These are phyloP conservation scores for Aspergillus sp. DNA, from an alignment of 2,329 filamentous ascomycete species.

Conservation along the genomic window DNA sequence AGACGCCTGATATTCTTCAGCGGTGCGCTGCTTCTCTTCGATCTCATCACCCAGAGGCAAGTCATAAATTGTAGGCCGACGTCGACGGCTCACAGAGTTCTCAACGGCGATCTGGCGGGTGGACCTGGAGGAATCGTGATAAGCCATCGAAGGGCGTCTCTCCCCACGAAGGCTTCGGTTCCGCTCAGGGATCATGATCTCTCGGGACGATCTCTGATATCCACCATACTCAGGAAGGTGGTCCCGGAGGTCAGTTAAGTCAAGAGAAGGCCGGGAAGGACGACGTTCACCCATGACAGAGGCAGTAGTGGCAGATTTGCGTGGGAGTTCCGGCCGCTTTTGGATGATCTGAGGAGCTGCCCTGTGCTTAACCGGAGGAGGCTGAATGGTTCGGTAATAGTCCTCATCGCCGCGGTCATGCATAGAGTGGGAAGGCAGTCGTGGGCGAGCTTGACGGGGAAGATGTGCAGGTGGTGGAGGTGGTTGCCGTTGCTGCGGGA, in stretches of 20 bases:
- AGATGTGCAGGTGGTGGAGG: conserved; percentile 23
- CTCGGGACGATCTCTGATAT: conserved; percentile 38
- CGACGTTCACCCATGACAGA: conserved; percentile 36
- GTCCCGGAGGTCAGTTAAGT: conserved; percentile 39
- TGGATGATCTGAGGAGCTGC: conserved; percentile 41
- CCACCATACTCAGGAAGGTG: conserved; percentile 36
- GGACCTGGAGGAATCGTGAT: conserved; percentile 38
- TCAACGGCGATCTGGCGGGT: conserved; percentile 38
- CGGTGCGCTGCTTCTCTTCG: conserved; percentile 44
- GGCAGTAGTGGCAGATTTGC: conserved; percentile 38
- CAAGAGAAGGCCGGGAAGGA: conserved; percentile 34
- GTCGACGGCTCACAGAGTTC: conserved; percentile 34
- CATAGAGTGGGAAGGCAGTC: conserved; percentile 33
- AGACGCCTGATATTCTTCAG: conserved; percentile 47
- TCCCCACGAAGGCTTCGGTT: conserved; percentile 37
- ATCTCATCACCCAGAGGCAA: conserved; percentile 32
- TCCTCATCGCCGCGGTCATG: conserved; percentile 47
- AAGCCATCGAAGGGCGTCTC: conserved; percentile 34
- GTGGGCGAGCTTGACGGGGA: conserved; percentile 36
- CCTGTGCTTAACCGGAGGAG: conserved; percentile 40
- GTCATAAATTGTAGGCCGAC: conserved; percentile 38
- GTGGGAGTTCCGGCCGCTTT: conserved; percentile 36
- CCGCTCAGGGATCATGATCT: conserved; percentile 38
- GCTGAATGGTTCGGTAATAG: conserved; percentile 47
- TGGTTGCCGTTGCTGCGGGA: conserved; percentile 22